Evolutionary conservation across 2,329 filamentous ascomycete genomes (phyloP).

Genomic region (Botrytis medusae): DNA sequence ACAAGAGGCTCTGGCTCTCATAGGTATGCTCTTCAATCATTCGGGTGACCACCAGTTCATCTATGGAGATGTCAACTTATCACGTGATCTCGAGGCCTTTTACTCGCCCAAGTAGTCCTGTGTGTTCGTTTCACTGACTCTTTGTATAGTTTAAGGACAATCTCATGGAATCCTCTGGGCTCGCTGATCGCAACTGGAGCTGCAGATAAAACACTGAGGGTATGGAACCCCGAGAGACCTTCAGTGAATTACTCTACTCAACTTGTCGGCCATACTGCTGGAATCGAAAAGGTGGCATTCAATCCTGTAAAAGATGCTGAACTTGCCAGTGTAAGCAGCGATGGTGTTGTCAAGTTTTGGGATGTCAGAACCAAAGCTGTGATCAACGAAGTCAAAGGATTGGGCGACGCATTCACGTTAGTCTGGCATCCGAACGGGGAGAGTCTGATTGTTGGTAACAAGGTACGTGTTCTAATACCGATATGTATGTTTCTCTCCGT

Average conservation of each 20-base stretch:
- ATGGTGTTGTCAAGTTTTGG: slow-evolving; percentile 77
- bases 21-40: slow-evolving; percentile 48
- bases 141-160: slow-evolving; percentile 64
- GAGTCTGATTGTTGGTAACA: slow-evolving; percentile 70
- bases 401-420: slow-evolving; percentile 68
- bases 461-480: slow-evolving; percentile 52
- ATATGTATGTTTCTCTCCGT: background rate
- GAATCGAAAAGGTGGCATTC: slow-evolving; percentile 75
- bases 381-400: slow-evolving; percentile 65
- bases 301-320: slow-evolving; percentile 76
- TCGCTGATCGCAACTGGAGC: slow-evolving; percentile 81
- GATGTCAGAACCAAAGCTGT: slow-evolving; percentile 72
- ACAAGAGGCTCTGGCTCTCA: slow-evolving; percentile 55
- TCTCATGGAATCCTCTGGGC: slow-evolving; percentile 88
- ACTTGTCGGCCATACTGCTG: slow-evolving; percentile 63
- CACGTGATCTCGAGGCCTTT: background rate
- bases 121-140: background rate
- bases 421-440: slow-evolving; percentile 73
- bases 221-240: slow-evolving; percentile 79
- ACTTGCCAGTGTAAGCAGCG: slow-evolving; percentile 70
- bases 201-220: slow-evolving; percentile 66
- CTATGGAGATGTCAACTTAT: background rate
- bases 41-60: background rate
- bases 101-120: background rate
- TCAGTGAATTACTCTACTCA: slow-evolving; percentile 74